Evolutionary conservation across 2,329 filamentous ascomycete species (phyloP).

Genomic region (Paraconiothyrium sp.): DNA sequence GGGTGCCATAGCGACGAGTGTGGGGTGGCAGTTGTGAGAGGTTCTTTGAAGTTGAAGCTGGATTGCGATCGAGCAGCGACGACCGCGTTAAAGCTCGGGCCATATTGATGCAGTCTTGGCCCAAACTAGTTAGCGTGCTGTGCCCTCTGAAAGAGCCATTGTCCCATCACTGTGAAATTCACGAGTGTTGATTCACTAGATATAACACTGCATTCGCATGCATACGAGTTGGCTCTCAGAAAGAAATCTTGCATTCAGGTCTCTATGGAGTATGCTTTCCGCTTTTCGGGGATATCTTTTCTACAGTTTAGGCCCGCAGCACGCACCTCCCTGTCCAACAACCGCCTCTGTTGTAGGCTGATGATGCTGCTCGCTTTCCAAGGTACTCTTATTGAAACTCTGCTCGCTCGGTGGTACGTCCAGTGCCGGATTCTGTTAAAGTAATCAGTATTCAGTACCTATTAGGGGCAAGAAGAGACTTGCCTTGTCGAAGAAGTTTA

Average conservation of each 20-base stretch:
- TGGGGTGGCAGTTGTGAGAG: background rate
- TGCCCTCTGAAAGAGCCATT: too few relatives aligned
- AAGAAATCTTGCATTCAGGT: too few relatives aligned
- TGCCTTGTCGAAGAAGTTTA: constrained; percentile 65
- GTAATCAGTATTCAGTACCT: background rate
- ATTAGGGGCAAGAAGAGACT: background rate
- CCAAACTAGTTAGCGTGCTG: background rate
- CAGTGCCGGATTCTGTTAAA: constrained; percentile 61
- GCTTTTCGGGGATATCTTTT: background rate
- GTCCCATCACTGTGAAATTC: too few relatives aligned
- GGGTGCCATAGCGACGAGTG: constrained; percentile 39
- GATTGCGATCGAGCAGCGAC: background rate
- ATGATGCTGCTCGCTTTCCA: constrained; percentile 50
- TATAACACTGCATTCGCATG: too few relatives aligned
- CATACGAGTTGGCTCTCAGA: too few relatives aligned
- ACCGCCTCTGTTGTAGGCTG: constrained; percentile 48
- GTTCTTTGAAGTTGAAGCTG: constrained; percentile 7
- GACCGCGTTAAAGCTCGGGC: constrained; percentile 1
- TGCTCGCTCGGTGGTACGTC: constrained; percentile 66
- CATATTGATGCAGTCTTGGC: background rate
- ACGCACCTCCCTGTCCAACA: constrained; percentile 48
- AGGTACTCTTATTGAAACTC: constrained; percentile 55
- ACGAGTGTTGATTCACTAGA: too few relatives aligned
- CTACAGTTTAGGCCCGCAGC: constrained; percentile 48
- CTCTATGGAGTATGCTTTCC: background rate